Base-by-base conservation (phyloP, 352 stramenopile genomes). In the Globisporangium radiosum region DNA sequence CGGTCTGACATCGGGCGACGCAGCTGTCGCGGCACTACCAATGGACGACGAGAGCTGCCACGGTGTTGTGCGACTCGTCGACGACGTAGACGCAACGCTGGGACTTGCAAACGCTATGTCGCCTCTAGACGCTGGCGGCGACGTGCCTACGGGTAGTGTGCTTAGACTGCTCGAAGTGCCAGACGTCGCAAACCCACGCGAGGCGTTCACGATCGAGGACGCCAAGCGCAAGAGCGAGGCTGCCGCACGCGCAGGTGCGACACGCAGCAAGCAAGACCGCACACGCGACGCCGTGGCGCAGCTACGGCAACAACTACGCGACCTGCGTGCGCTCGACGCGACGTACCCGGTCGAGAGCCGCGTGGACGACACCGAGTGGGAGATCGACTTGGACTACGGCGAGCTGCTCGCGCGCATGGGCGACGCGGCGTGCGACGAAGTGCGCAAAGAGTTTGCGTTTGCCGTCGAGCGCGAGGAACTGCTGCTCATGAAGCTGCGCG, bases 131-230 rank as follows among this genome's bases (percentile, higher is more conserved):
- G 64, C 47, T n/a, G 50, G 50, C 14, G 52, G 60, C 5, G 56
- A 45, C 37, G 49, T 25, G 15, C 45, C 43, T 45, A 63, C 55
- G 2, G 39, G 52, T 53, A 57, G 56, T 70, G 36, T 53, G 52
- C 63, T 48, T 54, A 58, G 57, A 7, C 45, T 84, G 25, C 52
- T 87, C 3, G 77, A 93, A 54, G 76, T 78, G 33, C 57, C 75
- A 1, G 90, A 97, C 47, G 65, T 97, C n/a, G 53, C 62, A 10
- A 88, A 92, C 60, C 70, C 79, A 3, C 63, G 66, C 15, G 74
- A 83, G 37, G 84, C 84, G 9, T 98, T 97, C 70, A 97, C 85
- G 47, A 97, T 98, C 57, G 84, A 98, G 68, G 88, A 97, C 17
- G 88, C 85, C 47, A 95, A 96, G 57, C 71, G 94, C 7, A 93